Percentiles rank a stretch among this genome's conserved stretches.
These are phyloP conservation scores for Calophaca sinica DNA, from an alignment of 306 rosid genomes.

Conservation along the genomic window DNA sequence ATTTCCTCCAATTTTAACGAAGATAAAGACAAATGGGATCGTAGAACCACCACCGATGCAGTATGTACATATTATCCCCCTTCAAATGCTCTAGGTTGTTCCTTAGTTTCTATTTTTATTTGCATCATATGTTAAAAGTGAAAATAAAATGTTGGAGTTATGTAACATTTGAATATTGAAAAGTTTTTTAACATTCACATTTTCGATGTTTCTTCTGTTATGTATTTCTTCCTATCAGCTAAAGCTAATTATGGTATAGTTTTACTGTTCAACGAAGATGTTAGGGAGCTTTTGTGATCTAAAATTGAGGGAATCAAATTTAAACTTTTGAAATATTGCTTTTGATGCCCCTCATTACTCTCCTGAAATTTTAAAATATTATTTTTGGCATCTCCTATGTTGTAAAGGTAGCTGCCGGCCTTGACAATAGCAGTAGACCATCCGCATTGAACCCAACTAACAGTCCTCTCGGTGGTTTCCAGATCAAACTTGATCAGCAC, in stretches of 20 bases:
- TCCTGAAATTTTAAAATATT: slow-evolving; percentile 48
- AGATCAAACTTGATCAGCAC: slow-evolving; percentile 48
- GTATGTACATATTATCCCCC: slow-evolving; percentile 54
- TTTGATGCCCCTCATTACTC: slow-evolving; percentile 38
- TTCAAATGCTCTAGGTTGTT: slow-evolving; percentile 22
- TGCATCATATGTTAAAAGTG: slow-evolving; percentile 15
- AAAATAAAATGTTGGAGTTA: background rate
- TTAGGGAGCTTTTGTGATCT: slow-evolving; percentile 3
- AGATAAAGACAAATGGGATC: slow-evolving; percentile 49
- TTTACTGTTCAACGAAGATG: slow-evolving; percentile 5
- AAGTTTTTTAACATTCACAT: slow-evolving; percentile 4
- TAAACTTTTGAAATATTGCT: slow-evolving; percentile 48
- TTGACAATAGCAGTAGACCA: slow-evolving; percentile 49
- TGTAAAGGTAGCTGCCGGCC: slow-evolving; percentile 67
- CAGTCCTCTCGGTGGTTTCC: slow-evolving; percentile 43
- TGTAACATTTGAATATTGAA: slow-evolving; percentile 15
- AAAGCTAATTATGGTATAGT: background rate
- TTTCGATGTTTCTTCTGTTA: background rate
- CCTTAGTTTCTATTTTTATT: slow-evolving; percentile 18
- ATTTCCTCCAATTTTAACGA: slow-evolving; percentile 3
- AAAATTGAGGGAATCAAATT: slow-evolving; percentile 35
- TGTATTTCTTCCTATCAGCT: slow-evolving; percentile 34
- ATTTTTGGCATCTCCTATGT: slow-evolving; percentile 55
- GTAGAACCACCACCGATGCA: slow-evolving; percentile 48
- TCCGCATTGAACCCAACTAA: slow-evolving; percentile 51